Evolutionary conservation across 1,284 basidiomycete genomes (phyloP), one percentile per base, ranked within the genome.

Genomic region (Microbotryomycetes sp.): DNA sequence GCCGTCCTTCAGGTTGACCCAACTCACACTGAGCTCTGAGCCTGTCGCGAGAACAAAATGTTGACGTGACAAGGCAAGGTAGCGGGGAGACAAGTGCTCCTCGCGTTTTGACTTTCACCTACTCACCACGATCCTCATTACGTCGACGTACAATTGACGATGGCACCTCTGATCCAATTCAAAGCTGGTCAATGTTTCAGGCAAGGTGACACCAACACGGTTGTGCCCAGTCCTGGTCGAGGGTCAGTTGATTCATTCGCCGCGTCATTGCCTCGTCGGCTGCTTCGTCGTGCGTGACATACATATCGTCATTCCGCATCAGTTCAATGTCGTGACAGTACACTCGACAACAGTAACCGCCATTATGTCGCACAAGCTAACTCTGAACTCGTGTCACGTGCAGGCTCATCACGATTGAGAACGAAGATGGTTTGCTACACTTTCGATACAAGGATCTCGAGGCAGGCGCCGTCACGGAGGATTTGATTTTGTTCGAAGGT

Each of bases 401-500:
- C 59, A 69, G 60, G 46, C 49, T 65, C 48, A 57, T 72, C 25
- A 60, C 62, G 47, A 49, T 70, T 26, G 57, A 67, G 29, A 67
- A 73, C 23, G 72, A 73, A 29, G 73, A 73, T 52, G 70, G 66
- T 6, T 56, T 74, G n/a, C 55, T 71, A 26, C 73, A 74, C 59
- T 71, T 65, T 63, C 48, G 56, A 63, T 74, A 66, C 65, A 71
- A 68, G 51, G 69, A 72, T 60, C 62, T 72, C 25, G 63, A 69
- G 36, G 58, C 64, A 26, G 60, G 64, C 56, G 29, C 63, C 16
- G 54, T 62, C 29, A 15, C 30, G n/a, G 60, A 64, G 7, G 66
- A 74, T 62, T 64, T 74, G 46, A 72, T 72, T 64, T 64, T 72
- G 55, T 73, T 71, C 59, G 65, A 67, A 9, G 70, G 69, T 45